Base-by-base conservation (phyloP, 2,329 filamentous ascomycete species). In the Fusarium pseudograminearum region DNA sequence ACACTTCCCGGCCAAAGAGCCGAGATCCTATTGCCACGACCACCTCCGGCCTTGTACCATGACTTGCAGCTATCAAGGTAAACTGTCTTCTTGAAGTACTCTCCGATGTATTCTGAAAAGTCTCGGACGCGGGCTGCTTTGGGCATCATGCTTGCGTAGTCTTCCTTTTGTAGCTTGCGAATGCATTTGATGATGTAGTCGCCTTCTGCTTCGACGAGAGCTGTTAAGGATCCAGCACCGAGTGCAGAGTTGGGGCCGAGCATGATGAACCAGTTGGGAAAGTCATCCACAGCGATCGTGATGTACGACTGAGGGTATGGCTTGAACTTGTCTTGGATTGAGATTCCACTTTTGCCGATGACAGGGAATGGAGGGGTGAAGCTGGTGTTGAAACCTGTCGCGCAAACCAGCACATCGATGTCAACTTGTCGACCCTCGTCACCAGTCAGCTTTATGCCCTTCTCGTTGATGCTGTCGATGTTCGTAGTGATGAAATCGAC, bases 11-110 rank as follows among this genome's bases (percentile, higher is more conserved):
- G 56, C 56, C 56, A 59, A 11, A 59, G 50, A 22, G 50, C 56
- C 0, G 31, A 59, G 5, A 59, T 31, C 31, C n/a, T 59, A 0
- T 59, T 31, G 0, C 56, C 56, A 18, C 20, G 6, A 24, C 56
- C 56, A 1, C n/a, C 51, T 0, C 20, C 51, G 1, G n/a, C 38
- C 33, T 61, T 67, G 44, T 67, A 67, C 65, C 65, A 67, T 55
- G 15, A 46, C 30, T 45, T 45, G 38, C 65, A 67, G 9, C 61
- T 36, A 2, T 46, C n/a, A 3, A 42, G 50, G 22, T 60, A 67
- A 8, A 65, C 65, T 3, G 61, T 67, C 38, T 41, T 41, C 31
- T 67, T 22, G 22, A 67, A 65, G 12, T 61, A 65, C 16, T 61
- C 52, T 4, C 57, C 48, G 24, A 61, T 65, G 16, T 28, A 67